A percentile compares a stretch with the other conserved stretches of the same genome.
phyloP scores from a whole-genome alignment of 202 grass and related monocot genomes.

The Tripidium arundinaceum region DNA sequence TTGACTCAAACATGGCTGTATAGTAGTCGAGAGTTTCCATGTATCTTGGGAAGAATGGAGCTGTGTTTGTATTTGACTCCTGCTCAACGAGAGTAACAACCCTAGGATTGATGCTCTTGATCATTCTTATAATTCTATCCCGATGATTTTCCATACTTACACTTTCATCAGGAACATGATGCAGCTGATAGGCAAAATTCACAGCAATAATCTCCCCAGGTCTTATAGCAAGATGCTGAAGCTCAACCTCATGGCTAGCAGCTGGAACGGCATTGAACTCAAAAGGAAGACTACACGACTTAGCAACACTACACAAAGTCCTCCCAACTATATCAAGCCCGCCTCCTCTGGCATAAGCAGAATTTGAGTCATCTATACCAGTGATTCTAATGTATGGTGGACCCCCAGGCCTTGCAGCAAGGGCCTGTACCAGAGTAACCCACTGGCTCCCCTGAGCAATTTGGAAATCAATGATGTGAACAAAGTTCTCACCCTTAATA shows the following conservation, averaged over 20 bases:
- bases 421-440: conserved; percentile 76
- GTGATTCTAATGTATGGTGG: conserved; percentile 74
- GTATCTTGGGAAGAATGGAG: conserved; percentile 74
- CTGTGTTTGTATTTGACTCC: conserved; percentile 89
- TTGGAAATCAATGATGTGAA: conserved; percentile 99
- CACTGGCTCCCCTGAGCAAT: conserved; percentile 89
- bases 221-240: conserved; percentile 49
- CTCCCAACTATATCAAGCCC: conserved; percentile 75
- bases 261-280: conserved; percentile 70
- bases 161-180: conserved; percentile 88
- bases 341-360: conserved; percentile 66
- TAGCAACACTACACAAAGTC: conserved; percentile 47
- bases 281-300: conserved; percentile 62
- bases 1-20: conserved; percentile 74
- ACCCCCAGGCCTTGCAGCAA: conserved; percentile 66
- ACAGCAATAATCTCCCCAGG: conserved; percentile 63
- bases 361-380: conserved; percentile 79
- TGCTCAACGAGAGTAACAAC: conserved; percentile 78
- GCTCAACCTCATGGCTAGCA: conserved; percentile 63
- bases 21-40: conserved; percentile 76
- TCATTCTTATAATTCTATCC: conserved; percentile 77
- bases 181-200: conserved; percentile 91
- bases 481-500: conserved; percentile 68
- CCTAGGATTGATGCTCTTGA: conserved; percentile 70
- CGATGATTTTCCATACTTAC: conserved; percentile 80